Evolutionary conservation across 2,329 filamentous ascomycete species (phyloP).

Genomic region (Penicillium sp.): DNA sequence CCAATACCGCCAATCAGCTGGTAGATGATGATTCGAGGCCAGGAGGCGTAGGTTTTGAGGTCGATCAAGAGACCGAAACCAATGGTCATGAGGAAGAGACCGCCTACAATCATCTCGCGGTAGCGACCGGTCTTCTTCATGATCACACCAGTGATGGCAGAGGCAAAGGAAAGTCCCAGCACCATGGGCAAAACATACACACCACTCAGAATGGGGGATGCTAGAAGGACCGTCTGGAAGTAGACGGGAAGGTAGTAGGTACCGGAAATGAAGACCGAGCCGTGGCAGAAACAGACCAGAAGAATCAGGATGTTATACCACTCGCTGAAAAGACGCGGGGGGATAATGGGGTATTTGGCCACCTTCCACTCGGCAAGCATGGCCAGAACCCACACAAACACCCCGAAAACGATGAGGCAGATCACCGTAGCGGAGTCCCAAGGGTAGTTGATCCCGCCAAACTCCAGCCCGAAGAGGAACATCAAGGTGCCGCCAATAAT

Average conservation of each 20-base stretch:
- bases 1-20: slow-evolving; percentile 61
- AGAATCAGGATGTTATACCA: slow-evolving; percentile 65
- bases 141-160: slow-evolving; percentile 61
- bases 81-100: slow-evolving; percentile 59
- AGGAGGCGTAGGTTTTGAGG: slow-evolving; percentile 53
- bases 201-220: slow-evolving; percentile 67
- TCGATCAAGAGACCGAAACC: slow-evolving; percentile 66
- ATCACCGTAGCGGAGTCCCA: slow-evolving; percentile 74
- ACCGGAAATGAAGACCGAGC: slow-evolving; percentile 71
- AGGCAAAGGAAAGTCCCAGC: slow-evolving; percentile 63
- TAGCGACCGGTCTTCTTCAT: slow-evolving; percentile 72
- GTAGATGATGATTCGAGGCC: slow-evolving; percentile 51
- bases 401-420: slow-evolving; percentile 72
- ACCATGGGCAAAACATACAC: slow-evolving; percentile 72
- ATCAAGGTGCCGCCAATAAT: slow-evolving; percentile 78
- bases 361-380: slow-evolving; percentile 68
- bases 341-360: slow-evolving; percentile 76
- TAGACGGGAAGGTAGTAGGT: slow-evolving; percentile 82
- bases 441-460: slow-evolving; percentile 71
- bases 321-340: slow-evolving; percentile 65
- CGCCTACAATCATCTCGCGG: slow-evolving; percentile 58
- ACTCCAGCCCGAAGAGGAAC: slow-evolving; percentile 81
- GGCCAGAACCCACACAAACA: slow-evolving; percentile 63
- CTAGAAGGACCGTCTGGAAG: slow-evolving; percentile 72
- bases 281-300: slow-evolving; percentile 67